Percentiles rank a stretch among this genome's conserved stretches.
These are phyloP conservation scores for Alternaria gaisen DNA, from an alignment of 2,329 filamentous ascomycete species.

Conservation along the genomic window DNA sequence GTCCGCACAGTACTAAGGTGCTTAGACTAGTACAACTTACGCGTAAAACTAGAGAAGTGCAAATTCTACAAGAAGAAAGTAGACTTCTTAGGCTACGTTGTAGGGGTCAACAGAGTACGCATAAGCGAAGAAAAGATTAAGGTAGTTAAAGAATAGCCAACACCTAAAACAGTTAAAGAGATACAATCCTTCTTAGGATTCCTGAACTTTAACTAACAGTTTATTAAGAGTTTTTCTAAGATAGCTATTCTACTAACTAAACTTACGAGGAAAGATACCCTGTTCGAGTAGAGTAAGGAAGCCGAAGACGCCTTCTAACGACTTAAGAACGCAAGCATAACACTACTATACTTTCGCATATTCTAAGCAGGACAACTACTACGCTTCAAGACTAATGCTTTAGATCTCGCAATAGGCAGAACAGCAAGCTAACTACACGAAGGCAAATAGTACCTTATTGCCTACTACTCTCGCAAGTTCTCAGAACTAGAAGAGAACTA, in stretches of 20 bases:
- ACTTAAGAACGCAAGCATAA: conserved; percentile 25
- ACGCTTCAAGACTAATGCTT: conserved; percentile 35
- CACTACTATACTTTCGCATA: conserved; percentile 27
- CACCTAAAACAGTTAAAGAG: conserved; percentile 16
- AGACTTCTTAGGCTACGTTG: too few relatives aligned
- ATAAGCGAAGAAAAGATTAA: too few relatives aligned
- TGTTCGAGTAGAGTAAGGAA: neutral
- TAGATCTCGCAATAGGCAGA: conserved; percentile 10
- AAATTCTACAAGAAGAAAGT: too few relatives aligned
- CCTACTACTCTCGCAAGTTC: conserved; percentile 35
- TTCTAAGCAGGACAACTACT: conserved; percentile 4
- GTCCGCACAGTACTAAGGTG: too few relatives aligned
- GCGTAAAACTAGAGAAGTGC: too few relatives aligned
- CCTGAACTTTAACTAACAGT: conserved; percentile 44
- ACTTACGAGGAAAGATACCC: neutral
- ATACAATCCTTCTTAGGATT: conserved; percentile 43
- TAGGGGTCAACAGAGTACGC: too few relatives aligned
- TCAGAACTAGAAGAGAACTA: conserved; percentile 39
- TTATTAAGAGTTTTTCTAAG: conserved; percentile 29
- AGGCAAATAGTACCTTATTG: conserved; percentile 15
- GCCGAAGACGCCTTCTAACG: conserved; percentile 6
- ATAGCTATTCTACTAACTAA: conserved; percentile 9
- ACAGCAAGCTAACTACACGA: conserved; percentile 7
- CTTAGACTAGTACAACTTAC: too few relatives aligned
- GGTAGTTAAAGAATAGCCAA: too few relatives aligned